A percentile compares a stretch with the other conserved stretches of the same genome.
These are phyloP conservation scores for Neofusicoccum umdonicola DNA, from an alignment of 2,329 filamentous ascomycete species.

Conservation along the genomic window DNA sequence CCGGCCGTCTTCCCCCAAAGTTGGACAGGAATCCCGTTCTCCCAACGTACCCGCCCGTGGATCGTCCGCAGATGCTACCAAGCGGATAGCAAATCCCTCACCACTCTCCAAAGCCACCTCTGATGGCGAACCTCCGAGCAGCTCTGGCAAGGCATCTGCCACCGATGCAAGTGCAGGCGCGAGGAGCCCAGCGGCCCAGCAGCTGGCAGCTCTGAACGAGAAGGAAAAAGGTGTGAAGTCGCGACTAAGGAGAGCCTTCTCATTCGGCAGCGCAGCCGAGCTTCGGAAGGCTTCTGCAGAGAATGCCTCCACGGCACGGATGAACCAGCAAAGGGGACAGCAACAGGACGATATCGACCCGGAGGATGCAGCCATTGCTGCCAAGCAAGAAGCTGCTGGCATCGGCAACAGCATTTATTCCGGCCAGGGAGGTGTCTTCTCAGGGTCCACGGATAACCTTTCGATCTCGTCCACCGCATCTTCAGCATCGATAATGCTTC, in stretches of 20 bases:
- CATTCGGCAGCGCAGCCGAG: constrained; percentile 93
- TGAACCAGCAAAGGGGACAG: constrained; percentile 59
- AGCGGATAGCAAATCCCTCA: constrained; percentile 45
- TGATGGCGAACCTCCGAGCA: constrained; percentile 28
- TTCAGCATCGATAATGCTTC: constrained; percentile 87
- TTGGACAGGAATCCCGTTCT: constrained; percentile 5
- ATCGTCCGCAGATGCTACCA: constrained; percentile 38
- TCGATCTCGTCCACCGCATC: constrained; percentile 88
- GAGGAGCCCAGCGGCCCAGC: constrained; percentile 72
- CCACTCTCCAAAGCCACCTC: constrained; percentile 47
- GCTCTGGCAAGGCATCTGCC: constrained; percentile 15
- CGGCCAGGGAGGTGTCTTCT: constrained; percentile 82
- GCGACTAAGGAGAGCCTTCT: constrained; percentile 84
- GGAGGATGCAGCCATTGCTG: constrained; percentile 87
- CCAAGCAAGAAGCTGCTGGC: constrained; percentile 87
- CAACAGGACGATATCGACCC: constrained; percentile 47
- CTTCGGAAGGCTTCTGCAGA: constrained; percentile 72
- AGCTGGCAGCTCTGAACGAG: constrained; percentile 82
- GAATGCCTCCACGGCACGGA: constrained; percentile 52
- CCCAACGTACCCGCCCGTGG: constrained; percentile 32
- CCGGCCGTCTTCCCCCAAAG: constrained; percentile 11
- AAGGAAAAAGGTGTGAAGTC: constrained; percentile 85
- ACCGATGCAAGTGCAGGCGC: constrained; percentile 25
- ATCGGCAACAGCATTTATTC: constrained; percentile 93
- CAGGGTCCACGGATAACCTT: constrained; percentile 89